Conservation (phyloP, 2,329 filamentous ascomycete species). For the Epichloe glyceriae region DNA sequence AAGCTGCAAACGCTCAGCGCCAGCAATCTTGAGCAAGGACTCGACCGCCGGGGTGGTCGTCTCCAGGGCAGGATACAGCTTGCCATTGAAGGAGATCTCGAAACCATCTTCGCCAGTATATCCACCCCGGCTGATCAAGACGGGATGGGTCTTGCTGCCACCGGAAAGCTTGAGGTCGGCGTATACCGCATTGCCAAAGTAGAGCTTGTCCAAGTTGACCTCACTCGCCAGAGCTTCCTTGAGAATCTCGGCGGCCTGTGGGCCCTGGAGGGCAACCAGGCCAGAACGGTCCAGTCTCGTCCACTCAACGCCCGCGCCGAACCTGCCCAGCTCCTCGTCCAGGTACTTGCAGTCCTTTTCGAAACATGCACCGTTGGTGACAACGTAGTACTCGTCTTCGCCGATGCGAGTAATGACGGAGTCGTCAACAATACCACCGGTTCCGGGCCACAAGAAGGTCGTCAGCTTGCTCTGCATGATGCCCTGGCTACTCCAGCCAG, state of each 20-base stretch:
- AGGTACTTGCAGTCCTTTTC: conserved; percentile 80
- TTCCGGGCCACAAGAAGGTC: conserved; percentile 64
- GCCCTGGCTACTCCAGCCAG: conserved; percentile 50
- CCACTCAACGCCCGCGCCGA: conserved; percentile 48
- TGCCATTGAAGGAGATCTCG: conserved; percentile 65
- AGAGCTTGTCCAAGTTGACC: conserved; percentile 51
- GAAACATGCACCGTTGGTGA: conserved; percentile 86
- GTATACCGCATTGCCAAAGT: conserved; percentile 67
- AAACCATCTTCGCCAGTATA: conserved; percentile 99
- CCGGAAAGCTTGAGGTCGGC: conserved; percentile 51
- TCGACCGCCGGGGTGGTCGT: conserved; percentile 46
- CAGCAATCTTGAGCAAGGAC: conserved; percentile 52
- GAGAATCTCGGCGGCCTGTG: conserved; percentile 59
- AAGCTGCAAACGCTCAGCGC: conserved; percentile 52
- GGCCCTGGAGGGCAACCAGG: conserved; percentile 82
- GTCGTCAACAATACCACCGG: conserved; percentile 90
- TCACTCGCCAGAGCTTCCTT: conserved; percentile 42
- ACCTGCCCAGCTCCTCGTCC: conserved; percentile 48
- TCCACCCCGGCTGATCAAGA: conserved; percentile 70
- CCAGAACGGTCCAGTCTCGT: conserved; percentile 59
- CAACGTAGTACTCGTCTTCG: conserved; percentile 71
- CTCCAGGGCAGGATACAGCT: conserved; percentile 26
- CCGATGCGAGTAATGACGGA: conserved; percentile 76
- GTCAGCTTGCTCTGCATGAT: conserved; percentile 67
- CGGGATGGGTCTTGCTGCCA: conserved; percentile 26